Conservation (phyloP, 108 stramenopile genomes). For the Skeletonema marinoi region DNA sequence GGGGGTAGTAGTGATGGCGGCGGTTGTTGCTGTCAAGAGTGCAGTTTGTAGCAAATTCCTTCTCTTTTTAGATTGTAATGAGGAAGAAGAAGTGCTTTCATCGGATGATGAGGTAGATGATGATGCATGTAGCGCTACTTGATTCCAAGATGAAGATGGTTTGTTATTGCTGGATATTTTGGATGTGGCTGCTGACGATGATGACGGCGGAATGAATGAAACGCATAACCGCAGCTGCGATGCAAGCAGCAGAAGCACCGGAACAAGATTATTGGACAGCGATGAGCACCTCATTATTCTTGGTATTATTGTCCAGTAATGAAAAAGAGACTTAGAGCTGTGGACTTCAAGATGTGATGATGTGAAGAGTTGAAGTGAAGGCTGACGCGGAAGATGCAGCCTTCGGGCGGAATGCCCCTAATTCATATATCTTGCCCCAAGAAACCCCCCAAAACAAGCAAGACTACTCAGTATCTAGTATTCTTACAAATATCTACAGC, state of each 20-base stretch:
- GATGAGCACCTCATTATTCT: too few relatives aligned
- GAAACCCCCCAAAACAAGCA: background rate
- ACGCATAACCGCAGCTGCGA: background rate
- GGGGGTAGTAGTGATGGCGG: background rate
- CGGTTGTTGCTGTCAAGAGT: background rate
- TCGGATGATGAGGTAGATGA: background rate
- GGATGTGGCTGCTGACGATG: background rate
- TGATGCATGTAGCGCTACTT: background rate
- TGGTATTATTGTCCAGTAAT: too few relatives aligned
- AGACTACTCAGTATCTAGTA: background rate
- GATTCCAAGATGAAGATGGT: background rate
- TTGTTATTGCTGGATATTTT: background rate
- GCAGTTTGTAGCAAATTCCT: conserved; percentile 12
- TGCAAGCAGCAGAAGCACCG: background rate
- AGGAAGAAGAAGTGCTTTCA: background rate
- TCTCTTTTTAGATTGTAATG: background rate
- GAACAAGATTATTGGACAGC: background rate
- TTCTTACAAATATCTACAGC: too few relatives aligned
- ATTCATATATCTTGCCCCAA: background rate
- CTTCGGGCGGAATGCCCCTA: background rate
- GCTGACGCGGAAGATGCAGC: background rate
- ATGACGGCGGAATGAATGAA: background rate
- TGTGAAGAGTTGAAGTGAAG: too few relatives aligned
- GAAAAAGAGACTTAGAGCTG: too few relatives aligned
- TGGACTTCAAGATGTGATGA: too few relatives aligned